Evolutionary conservation across 176 grass and related monocot species (phyloP).

Genomic region (Pontederia crassipes): DNA sequence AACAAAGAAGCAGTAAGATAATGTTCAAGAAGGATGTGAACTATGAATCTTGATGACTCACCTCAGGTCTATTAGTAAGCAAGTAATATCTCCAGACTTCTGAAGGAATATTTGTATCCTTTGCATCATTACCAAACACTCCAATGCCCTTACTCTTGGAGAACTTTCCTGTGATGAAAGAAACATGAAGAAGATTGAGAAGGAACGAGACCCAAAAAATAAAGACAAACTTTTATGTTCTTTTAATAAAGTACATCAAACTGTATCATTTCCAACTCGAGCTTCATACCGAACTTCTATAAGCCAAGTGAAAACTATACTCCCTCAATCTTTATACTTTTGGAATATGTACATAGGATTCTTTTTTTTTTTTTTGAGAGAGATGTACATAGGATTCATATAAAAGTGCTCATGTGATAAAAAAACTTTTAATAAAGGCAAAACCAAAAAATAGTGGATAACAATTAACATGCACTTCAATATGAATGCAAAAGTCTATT

Average conservation of each 20-base stretch:
- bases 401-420: too few species aligned
- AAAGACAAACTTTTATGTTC: background rate
- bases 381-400: background rate
- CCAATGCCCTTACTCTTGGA: constrained; percentile 90
- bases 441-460: too few species aligned
- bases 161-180: constrained; percentile 50
- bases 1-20: constrained; percentile 23
- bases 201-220: constrained; percentile 13
- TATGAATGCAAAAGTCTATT: too few species aligned
- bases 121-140: constrained; percentile 95
- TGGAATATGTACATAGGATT: background rate
- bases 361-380: too few species aligned
- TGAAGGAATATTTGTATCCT: constrained; percentile 68
- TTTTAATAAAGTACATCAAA: background rate
- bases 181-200: constrained; percentile 5
- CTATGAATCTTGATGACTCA: constrained; percentile 10
- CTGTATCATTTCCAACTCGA: too few species aligned
- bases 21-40: constrained; percentile 18
- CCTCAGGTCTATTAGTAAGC: constrained; percentile 89
- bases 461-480: too few species aligned
- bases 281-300: background rate
- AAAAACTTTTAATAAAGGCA: too few species aligned
- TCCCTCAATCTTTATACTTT: background rate
- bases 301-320: background rate
- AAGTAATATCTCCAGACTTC: constrained; percentile 97